These are phyloP conservation scores for Alternaria ventricosa DNA, from an alignment of 2,329 filamentous ascomycete species.

Conservation along the genomic window DNA sequence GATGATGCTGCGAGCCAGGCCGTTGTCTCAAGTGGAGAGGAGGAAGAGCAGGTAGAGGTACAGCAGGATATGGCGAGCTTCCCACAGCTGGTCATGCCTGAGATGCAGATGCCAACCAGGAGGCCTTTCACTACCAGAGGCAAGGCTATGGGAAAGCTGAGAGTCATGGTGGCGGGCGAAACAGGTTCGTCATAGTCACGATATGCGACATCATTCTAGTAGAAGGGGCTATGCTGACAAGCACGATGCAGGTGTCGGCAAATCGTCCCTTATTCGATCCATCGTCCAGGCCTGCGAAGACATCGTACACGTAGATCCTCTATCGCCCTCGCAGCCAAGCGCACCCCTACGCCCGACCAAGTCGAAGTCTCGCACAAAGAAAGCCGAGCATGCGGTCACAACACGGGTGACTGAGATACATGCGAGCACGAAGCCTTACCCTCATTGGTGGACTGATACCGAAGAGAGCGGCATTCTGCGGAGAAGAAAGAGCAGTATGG, in stretches of 20 bases:
- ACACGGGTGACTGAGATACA: conserved; percentile 49
- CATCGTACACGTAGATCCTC: conserved; percentile 88
- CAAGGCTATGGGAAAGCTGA: conserved; percentile 82
- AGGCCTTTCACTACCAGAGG: conserved; percentile 89
- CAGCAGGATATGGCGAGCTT: conserved; percentile 46
- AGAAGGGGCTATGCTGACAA: conserved; percentile 15
- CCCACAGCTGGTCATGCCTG: conserved; percentile 96
- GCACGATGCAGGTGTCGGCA: conserved; percentile 72
- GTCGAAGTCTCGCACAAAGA: conserved; percentile 36
- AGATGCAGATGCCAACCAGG: conserved; percentile 86
- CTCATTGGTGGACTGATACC: conserved; percentile 85
- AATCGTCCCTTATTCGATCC: conserved; percentile 86
- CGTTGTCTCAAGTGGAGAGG: conserved; percentile 61
- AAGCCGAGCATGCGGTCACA: conserved; percentile 26
- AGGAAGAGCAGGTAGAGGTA: conserved; percentile 54
- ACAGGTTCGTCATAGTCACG: conserved; percentile 60
- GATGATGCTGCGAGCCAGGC: conserved; percentile 65
- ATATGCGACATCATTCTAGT: background rate
- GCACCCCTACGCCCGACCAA: conserved; percentile 31
- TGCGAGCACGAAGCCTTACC: conserved; percentile 68
- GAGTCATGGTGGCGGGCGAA: conserved; percentile 84
- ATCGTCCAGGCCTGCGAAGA: conserved; percentile 87
- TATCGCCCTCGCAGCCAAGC: conserved; percentile 46
- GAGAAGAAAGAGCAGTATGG: conserved; percentile 71
- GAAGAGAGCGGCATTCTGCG: conserved; percentile 68